Conservation (phyloP, 129 eudicot genomes). For the Helianthus tuberosus region DNA sequence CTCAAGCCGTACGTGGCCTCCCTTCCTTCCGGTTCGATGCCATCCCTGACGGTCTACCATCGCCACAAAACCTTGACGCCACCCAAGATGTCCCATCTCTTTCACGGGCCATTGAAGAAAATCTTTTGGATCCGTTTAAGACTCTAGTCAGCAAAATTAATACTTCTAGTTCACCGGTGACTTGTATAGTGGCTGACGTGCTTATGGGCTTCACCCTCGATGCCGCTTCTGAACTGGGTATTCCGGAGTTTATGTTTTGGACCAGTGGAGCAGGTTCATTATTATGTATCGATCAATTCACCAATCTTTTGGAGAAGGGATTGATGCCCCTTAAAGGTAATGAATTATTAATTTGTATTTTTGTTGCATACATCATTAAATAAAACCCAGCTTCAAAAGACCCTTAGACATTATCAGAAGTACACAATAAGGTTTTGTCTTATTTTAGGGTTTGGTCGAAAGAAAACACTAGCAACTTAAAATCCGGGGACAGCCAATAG, state of each 20-base stretch:
- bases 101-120: slow-evolving; percentile 17
- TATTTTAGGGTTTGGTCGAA: too few relatives aligned
- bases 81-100: slow-evolving; percentile 31
- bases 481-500: too few relatives aligned
- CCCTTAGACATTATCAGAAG: too few relatives aligned
- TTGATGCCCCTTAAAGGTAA: slow-evolving; percentile 47
- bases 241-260: slow-evolving; percentile 36
- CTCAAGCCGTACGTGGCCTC: slow-evolving; percentile 14
- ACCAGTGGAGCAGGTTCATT: slow-evolving; percentile 38
- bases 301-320: slow-evolving; percentile 30
- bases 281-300: slow-evolving; percentile 36
- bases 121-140: slow-evolving; percentile 29
- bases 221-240: slow-evolving; percentile 28
- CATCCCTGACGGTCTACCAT: slow-evolving; percentile 38
- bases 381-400: neutral
- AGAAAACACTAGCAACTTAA: too few relatives aligned
- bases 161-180: slow-evolving; percentile 29
- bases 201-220: slow-evolving; percentile 38
- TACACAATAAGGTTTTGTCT: too few relatives aligned
- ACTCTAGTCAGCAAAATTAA: slow-evolving; percentile 27
- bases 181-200: slow-evolving; percentile 35
- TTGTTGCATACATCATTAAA: neutral
- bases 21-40: slow-evolving; percentile 39
- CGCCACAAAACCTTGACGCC: neutral
- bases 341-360: neutral